Conservation (phyloP, 2,329 filamentous ascomycete genomes). For the Microascus cirrosus region DNA sequence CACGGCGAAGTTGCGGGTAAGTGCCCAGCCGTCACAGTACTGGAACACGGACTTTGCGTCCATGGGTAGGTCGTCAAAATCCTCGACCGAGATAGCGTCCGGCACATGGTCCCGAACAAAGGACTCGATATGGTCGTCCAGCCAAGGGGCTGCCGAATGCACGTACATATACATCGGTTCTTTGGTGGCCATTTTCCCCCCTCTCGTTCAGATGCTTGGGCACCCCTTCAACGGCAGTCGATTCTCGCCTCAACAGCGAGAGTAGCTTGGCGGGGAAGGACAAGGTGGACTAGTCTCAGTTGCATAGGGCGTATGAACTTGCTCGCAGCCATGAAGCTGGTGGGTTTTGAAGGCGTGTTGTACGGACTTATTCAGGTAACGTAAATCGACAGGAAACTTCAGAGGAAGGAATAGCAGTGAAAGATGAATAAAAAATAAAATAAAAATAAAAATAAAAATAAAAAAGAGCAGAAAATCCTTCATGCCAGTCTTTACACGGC, state of each 20-base stretch:
- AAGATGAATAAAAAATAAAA: too few species aligned
- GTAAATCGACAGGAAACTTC: too few species aligned
- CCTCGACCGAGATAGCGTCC: slow-evolving; percentile 15
- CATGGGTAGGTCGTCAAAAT: slow-evolving; percentile 15
- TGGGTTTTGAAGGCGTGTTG: background rate
- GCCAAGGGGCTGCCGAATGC: slow-evolving; percentile 15
- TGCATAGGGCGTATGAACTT: slow-evolving; percentile 2
- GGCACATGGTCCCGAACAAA: slow-evolving; percentile 17
- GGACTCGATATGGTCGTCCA: slow-evolving; percentile 17
- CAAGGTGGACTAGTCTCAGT: background rate
- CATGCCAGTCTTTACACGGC: too few species aligned
- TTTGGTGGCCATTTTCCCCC: slow-evolving; percentile 15
- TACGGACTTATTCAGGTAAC: background rate
- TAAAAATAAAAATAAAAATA: too few species aligned
- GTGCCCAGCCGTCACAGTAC: slow-evolving; percentile 21
- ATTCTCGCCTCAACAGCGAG: slow-evolving; percentile 2
- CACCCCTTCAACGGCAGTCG: background rate
- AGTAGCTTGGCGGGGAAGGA: slow-evolving; percentile 3
- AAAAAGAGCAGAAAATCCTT: too few species aligned
- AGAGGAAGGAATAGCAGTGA: too few species aligned
- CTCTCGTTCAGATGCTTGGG: background rate
- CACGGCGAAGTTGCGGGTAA: slow-evolving; percentile 20
- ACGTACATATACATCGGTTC: slow-evolving; percentile 15
- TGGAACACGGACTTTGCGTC: slow-evolving; percentile 15
- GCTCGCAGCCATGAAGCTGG: slow-evolving; percentile 1